Base-by-base conservation (phyloP, 2,329 filamentous ascomycete genomes). In the Aspergillus sp. region DNA sequence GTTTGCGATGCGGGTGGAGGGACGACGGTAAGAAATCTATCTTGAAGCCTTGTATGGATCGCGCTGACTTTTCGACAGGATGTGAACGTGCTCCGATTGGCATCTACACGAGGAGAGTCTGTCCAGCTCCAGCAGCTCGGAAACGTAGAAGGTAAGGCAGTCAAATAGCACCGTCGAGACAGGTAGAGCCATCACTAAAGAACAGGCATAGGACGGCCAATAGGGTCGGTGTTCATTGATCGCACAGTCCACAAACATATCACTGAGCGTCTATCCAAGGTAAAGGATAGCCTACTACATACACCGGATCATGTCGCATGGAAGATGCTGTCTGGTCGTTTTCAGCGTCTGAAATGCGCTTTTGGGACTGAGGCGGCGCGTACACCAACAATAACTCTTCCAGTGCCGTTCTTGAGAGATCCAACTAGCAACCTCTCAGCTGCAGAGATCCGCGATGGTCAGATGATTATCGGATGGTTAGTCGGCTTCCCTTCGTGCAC, bases 1-100 rank as follows among this genome's bases (percentile, higher is more conserved):
- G 73, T 80, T 1, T 80, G 77, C 54, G 78, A 81, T 63, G 75
- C 73, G 24, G 78, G 79, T 7, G 78, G 78, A 36, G 78, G 78
- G 5, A 81, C 78, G 3, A 68, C 68, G 11, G 61, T 62, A 35
- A 30, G 53, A 35, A 38, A 41, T 30, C 48, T 19, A 38, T 19
- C 6, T 35, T 11, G n/a, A 36, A 20, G 20, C 11, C 6, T 44
- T 17, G n/a, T 11, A 22, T 17, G 17, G 6, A 19, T 17, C 32
- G 11, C 35, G 33, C 53, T 54, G 40, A 58, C 38, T 40, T n/a
- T 24, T 13, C 10, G 16, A 11, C 35, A 66, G 64, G 64, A 70
- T 45, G 65, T 70, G 7, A 69, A 70, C 35, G 60, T 62, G 2
- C 58, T 64, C 6, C 65, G 62, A 41, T 53, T 71, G 11, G 45